Base-by-base conservation (phyloP, 2,329 filamentous ascomycete species). In the Microcera coccophila region DNA sequence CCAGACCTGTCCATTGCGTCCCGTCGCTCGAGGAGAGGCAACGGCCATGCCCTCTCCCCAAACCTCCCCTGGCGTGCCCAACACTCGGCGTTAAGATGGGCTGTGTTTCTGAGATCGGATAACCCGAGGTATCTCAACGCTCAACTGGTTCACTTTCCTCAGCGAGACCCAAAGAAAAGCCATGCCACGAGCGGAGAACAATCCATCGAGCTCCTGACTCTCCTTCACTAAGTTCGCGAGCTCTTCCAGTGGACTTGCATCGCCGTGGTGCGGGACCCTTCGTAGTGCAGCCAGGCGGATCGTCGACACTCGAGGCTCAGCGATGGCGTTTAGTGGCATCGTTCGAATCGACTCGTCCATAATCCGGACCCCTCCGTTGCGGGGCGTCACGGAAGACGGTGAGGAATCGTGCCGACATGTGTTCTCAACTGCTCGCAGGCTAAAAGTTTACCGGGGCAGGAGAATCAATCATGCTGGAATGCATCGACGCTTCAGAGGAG, bases 61-160 rank as follows among this genome's bases (percentile, higher is more conserved):
- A 26, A 44, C 29, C 48, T 56, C 53, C 29, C 50, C 31, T 47
- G 51, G 53, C 34, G 38, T 39, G 54, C 53, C 54, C 54, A 57
- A 57, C 54, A 57, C 28, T 57, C 54, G 54, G 54, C 54, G 52
- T 57, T 57, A 52, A 55, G 54, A 57, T 53, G 54, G 53, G 54
- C 53, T 39, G 43, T n/a, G n/a, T 32, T 10, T 32, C 7, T 15
- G 12, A 32, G 7, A 32, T 8, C 15, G 8, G 8, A 32, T n/a
- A 15, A 32, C 22, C 2, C 22, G 31, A 38, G 41, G 37, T 42
- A 37, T 46, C 44, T 51, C 47, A 15, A 20, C 22, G 10, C 28
- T 10, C 21, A 22, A 18, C 19, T 31, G 29, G 21, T 16, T 17
- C 9, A 15, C 15, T 20, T 14, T 5, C 8, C 15, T 35, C 5